A percentile compares a stretch with the other conserved stretches of the same genome.
phyloP scores from a whole-genome alignment of 805 yeast genomes.

The Cyberlindnera suaveolens region DNA sequence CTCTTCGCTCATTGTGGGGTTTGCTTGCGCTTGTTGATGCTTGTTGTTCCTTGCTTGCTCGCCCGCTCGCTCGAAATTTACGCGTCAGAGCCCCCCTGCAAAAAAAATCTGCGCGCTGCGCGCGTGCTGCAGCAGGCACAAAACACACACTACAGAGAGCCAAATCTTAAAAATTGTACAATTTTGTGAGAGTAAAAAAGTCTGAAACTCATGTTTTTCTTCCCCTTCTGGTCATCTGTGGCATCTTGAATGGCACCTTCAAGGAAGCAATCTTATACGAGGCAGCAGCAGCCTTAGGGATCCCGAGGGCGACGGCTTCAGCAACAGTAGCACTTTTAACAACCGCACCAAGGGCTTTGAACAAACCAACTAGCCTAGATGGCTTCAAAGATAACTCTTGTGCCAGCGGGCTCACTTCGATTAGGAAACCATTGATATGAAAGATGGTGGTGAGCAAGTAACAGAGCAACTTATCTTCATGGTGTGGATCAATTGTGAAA shows the following conservation, averaged over 20 bases:
- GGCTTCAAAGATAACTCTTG: constrained; percentile 80
- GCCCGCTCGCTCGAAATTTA: too few species aligned
- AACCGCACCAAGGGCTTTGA: constrained; percentile 76
- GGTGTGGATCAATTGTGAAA: constrained; percentile 80
- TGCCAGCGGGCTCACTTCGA: constrained; percentile 77
- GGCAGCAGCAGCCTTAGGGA: constrained; percentile 52
- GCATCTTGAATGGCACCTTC: constrained; percentile 84
- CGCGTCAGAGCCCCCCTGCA: too few species aligned
- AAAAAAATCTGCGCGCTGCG: too few species aligned
- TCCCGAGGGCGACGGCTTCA: constrained; percentile 70
- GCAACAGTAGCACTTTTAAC: constrained; percentile 65
- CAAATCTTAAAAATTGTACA: too few species aligned
- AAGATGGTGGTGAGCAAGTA: constrained; percentile 65
- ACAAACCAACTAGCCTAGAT: constrained; percentile 57
- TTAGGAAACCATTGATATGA: constrained; percentile 68
- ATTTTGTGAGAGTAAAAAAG: neutral
- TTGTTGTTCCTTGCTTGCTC: too few species aligned
- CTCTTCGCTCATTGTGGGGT: neutral
- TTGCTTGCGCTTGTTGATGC: too few species aligned
- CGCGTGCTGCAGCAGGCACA: too few species aligned
- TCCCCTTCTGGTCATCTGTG: constrained; percentile 71
- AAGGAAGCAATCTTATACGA: constrained; percentile 76
- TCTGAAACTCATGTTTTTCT: constrained; percentile 27
- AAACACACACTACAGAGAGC: too few species aligned
- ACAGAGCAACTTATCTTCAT: constrained; percentile 82